These are phyloP conservation scores for Sarocladium oryzae DNA, from an alignment of 2,329 filamentous ascomycete species.

Conservation along the genomic window DNA sequence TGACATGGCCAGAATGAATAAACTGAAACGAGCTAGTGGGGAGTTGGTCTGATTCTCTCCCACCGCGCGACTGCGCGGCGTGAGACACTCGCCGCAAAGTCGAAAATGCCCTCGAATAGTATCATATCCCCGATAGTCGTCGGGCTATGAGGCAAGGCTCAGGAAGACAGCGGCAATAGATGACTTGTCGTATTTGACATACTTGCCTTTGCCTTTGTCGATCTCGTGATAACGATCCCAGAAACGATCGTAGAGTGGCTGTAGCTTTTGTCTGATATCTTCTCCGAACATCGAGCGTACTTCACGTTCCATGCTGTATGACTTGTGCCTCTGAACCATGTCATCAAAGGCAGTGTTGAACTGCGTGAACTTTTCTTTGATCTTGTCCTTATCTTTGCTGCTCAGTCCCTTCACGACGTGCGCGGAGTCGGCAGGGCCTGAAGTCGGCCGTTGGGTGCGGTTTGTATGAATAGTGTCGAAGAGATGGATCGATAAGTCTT, in stretches of 20 bases:
- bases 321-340: conserved; percentile 74
- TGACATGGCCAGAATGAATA: too few relatives aligned
- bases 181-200: conserved; percentile 93
- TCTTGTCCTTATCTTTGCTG: conserved; percentile 89
- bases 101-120: too few relatives aligned
- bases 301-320: conserved; percentile 83
- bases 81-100: too few relatives aligned
- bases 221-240: conserved; percentile 97
- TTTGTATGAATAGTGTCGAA: conserved; percentile 91
- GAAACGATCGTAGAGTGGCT: conserved; percentile 90
- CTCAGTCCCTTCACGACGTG: conserved; percentile 77
- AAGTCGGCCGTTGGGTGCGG: conserved; percentile 63
- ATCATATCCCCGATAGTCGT: too few relatives aligned
- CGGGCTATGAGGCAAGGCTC: conserved; percentile 36
- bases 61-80: too few relatives aligned
- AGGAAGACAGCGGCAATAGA: conserved; percentile 63
- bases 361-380: conserved; percentile 90
- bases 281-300: conserved; percentile 73
- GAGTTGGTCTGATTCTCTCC: too few relatives aligned
- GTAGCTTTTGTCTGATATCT: conserved; percentile 85
- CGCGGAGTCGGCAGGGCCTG: conserved; percentile 70
- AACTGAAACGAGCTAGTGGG: not conserved
- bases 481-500: conserved; percentile 76
- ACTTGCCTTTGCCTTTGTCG: conserved; percentile 96
- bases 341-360: conserved; percentile 93